These are phyloP conservation scores for Oleoguttula mirabilis DNA, from an alignment of 495 filamentous ascomycete species.

Conservation along the genomic window DNA sequence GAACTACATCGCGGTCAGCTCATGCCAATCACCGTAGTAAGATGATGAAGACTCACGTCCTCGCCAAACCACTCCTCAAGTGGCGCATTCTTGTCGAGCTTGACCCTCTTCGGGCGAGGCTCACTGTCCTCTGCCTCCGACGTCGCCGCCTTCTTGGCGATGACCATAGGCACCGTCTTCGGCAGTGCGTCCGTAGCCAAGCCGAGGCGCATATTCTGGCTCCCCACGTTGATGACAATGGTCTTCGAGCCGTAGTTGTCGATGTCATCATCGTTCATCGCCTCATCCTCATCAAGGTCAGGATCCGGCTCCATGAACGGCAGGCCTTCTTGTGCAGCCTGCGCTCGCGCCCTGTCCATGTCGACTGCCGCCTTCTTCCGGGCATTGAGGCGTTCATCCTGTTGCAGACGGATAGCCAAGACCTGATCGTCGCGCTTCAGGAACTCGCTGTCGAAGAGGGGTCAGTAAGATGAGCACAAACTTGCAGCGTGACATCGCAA, in stretches of 20 bases:
- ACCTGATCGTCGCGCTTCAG: slow-evolving; percentile 97
- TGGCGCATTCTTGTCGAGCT: slow-evolving; percentile 46
- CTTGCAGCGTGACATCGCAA: too few relatives aligned
- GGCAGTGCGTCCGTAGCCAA: slow-evolving; percentile 89
- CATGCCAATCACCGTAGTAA: too few relatives aligned
- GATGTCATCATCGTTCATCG: slow-evolving; percentile 38
- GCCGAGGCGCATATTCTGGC: slow-evolving; percentile 87
- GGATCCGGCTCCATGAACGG: slow-evolving; percentile 39
- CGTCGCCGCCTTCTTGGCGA: slow-evolving; percentile 60
- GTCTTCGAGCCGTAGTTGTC: slow-evolving; percentile 62
- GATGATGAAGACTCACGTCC: slow-evolving; percentile 53
- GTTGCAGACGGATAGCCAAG: slow-evolving; percentile 72
- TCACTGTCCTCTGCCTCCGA: slow-evolving; percentile 72
- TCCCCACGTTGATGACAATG: slow-evolving; percentile 95
- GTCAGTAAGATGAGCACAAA: background rate
- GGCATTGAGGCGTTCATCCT: slow-evolving; percentile 64
- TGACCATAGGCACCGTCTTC: slow-evolving; percentile 85
- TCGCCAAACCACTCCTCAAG: slow-evolving; percentile 76
- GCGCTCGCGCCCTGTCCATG: slow-evolving; percentile 69
- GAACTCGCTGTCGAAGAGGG: slow-evolving; percentile 54
- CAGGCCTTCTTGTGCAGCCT: slow-evolving; percentile 40
- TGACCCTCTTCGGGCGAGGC: slow-evolving; percentile 76
- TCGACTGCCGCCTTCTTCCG: slow-evolving; percentile 78
- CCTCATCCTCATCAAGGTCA: slow-evolving; percentile 47
- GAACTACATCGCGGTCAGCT: slow-evolving; percentile 42